Conservation (phyloP, 257 asterid genomes). For the Nicotiana undulata region DNA sequence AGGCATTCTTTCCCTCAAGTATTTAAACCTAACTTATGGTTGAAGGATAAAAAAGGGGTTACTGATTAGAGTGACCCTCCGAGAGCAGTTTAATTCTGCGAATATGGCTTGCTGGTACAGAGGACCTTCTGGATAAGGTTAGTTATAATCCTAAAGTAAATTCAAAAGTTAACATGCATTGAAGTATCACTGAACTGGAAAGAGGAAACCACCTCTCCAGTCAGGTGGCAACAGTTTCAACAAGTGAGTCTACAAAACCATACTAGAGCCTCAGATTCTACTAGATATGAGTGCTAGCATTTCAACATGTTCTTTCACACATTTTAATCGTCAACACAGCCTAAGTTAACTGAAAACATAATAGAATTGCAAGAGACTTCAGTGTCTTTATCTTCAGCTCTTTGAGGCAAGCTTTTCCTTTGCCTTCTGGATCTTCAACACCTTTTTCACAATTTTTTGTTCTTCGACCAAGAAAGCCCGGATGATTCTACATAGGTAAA, state of each 20-base stretch:
- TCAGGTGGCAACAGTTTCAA: neutral
- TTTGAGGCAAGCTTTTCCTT: slow-evolving; percentile 48
- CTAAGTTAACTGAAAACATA: neutral
- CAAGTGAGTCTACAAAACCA: neutral
- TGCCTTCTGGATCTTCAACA: slow-evolving; percentile 62
- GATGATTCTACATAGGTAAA: slow-evolving; percentile 36
- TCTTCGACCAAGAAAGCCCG: slow-evolving; percentile 75
- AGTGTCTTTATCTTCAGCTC: slow-evolving; percentile 22
- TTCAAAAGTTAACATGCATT: neutral
- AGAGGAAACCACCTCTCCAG: neutral
- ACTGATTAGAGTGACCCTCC: too few species aligned
- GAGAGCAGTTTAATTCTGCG: too few species aligned
- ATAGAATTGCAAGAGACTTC: neutral
- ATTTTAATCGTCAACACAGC: slow-evolving; percentile 29
- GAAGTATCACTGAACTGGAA: neutral
- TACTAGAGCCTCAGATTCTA: neutral
- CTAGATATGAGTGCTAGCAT: neutral
- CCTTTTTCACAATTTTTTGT: slow-evolving; percentile 66
- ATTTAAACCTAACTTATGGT: too few species aligned
- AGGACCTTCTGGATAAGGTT: neutral
- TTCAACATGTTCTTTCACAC: neutral
- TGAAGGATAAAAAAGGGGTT: too few species aligned
- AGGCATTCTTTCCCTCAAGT: too few species aligned
- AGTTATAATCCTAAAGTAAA: neutral
- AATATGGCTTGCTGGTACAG: too few species aligned